Percentiles rank a stretch among this genome's conserved stretches.
These are phyloP conservation scores for Symbiodinium pilosum DNA, from an alignment of 73 alveolate genomes.

Conservation along the genomic window DNA sequence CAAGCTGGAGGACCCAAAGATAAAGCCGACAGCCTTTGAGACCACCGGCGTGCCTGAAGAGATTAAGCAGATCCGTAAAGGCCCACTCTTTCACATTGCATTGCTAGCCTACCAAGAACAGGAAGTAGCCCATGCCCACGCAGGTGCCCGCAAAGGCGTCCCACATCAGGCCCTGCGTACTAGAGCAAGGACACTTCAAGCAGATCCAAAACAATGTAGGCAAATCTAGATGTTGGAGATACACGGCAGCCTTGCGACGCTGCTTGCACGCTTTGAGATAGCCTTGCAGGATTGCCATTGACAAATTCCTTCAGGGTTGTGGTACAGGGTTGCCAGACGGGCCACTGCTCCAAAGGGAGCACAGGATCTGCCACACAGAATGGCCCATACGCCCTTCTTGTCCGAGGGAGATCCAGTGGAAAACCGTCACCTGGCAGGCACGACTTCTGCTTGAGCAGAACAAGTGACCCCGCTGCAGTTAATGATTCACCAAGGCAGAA, in stretches of 20 bases:
- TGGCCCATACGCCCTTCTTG: not conserved
- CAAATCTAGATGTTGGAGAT: not conserved
- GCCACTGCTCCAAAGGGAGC: not conserved
- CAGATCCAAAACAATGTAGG: too few relatives aligned
- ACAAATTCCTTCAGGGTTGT: too few relatives aligned
- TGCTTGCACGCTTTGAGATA: not conserved
- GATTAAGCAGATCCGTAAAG: not conserved
- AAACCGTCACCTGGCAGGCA: not conserved
- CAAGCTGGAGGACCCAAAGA: not conserved
- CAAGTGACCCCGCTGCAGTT: too few relatives aligned
- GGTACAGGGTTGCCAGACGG: not conserved
- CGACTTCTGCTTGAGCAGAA: not conserved
- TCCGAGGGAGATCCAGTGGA: not conserved
- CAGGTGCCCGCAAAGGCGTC: not conserved
- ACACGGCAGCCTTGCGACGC: not conserved
- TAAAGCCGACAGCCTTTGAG: not conserved
- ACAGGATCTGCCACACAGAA: not conserved
- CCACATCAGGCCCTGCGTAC: not conserved
- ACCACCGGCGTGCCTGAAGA: conserved; percentile 11
- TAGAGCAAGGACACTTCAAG: not conserved
- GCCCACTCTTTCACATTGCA: not conserved
- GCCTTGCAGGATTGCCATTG: not conserved
- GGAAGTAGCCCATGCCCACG: conserved; percentile 17
- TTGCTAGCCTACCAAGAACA: not conserved
- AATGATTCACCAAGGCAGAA: not conserved